Base-by-base conservation (phyloP, 2,329 filamentous ascomycete species). In the Cercospora citrullina region DNA sequence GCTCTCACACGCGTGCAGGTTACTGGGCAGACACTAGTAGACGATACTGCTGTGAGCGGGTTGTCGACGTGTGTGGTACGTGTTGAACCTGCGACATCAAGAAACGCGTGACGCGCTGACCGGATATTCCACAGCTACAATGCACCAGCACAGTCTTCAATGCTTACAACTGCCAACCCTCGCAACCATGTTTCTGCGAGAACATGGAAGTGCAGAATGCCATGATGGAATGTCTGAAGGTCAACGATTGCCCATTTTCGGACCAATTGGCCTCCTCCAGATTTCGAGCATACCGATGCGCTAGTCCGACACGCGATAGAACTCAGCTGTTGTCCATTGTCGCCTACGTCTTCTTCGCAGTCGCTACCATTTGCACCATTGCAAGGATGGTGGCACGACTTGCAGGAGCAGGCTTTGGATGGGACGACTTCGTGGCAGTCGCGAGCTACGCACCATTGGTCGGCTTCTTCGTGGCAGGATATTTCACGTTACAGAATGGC, bases 51-150 rank as follows among this genome's bases (percentile, higher is more conserved):
- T 45, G 51, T 67, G 59, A 59, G 58, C 45, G 67, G 60, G 12
- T 33, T 70, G 60, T 68, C 68, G 33, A 9, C 63, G 23, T 70
- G 68, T 42, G 68, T 65, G 60, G 68, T 70, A 68, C 18, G 68
- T 65, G 16, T 31, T 10, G 10, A 16, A 18, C 26, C 2, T 16
- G 1, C 12, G 10, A 5, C 12, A 28, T 14, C 48, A 5, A 14
- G 48, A 28, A 5, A 53, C 18, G 10, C 48, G 48, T 14, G 48
- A 53, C 48, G 48, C 23, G 48, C 48, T 53, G 48, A 53, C 48
- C 16, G 62, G 18, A 23, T 3, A 65, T n/a, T 45, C 39, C 7
- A 18, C n/a, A 31, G n/a, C 31, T 60, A 8, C 60, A 68, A 64
- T 70, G 68, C 48, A 60, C 33, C 21, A 64, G 33, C 42, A 55